Conservation (phyloP, 148 eudicot species). For the Vaccinium myrtillus region DNA sequence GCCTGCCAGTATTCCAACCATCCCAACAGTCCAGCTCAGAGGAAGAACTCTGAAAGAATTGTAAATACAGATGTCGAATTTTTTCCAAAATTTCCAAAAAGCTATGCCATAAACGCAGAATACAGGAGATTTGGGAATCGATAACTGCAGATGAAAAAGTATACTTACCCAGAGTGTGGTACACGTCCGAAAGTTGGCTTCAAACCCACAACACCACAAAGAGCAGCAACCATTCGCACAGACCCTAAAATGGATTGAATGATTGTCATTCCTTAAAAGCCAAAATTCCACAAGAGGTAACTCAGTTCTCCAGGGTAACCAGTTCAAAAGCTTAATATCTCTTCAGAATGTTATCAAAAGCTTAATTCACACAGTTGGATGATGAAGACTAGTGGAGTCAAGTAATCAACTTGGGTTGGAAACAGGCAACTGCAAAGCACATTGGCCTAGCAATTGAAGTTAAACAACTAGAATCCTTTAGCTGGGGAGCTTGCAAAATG, state of each 20-base stretch:
- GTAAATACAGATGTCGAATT: background rate
- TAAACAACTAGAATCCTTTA: background rate
- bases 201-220: conserved; percentile 92
- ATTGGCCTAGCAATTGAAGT: background rate
- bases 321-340: background rate
- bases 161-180: conserved; percentile 74
- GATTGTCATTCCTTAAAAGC: background rate
- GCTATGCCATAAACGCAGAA: background rate
- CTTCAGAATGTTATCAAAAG: background rate
- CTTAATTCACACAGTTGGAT: background rate
- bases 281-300: background rate
- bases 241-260: conserved; percentile 53
- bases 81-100: background rate
- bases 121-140: background rate
- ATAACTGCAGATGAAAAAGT: background rate
- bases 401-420: background rate
- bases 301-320: background rate
- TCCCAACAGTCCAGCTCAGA: conserved; percentile 90
- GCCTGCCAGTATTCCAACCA: conserved; percentile 88
- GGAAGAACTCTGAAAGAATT: conserved; percentile 66
- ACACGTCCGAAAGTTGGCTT: conserved; percentile 94
- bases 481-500: background rate
- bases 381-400: background rate
- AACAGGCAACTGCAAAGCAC: background rate
- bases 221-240: conserved; percentile 93